Base-by-base conservation (phyloP, 2,329 filamentous ascomycete genomes). In the Cladophialophora immunda region DNA sequence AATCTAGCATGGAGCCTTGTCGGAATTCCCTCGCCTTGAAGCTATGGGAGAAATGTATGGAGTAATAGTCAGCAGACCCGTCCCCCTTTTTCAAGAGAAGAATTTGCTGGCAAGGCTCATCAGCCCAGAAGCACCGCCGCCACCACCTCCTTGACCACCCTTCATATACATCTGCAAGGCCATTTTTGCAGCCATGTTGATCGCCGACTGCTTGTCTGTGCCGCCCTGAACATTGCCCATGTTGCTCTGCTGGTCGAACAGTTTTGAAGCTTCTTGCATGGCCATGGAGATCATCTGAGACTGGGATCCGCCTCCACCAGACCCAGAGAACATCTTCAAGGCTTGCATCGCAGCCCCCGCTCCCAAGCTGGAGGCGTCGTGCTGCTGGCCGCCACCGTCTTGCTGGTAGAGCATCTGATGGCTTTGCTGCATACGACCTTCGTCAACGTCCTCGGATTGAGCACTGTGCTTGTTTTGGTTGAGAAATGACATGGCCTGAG, bases 81-180 rank as follows among this genome's bases (percentile, higher is more conserved):
- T 27, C 22, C 3, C 19, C 45, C 45, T 9, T 27, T 34, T 9
- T 56, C 41, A 57, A 19, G 38, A 77, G 77, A 89, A 71, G 76
- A 90, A 89, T 78, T 90, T 90, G 76, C 83, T 84, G 8, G 88
- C 88, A 75, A 89, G 72, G 62, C 80, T 78, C 80, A 89, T 83
- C 66, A 90, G 73, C 1, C 86, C 84, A 68, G 83, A 78, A 15
- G 81, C 75, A 55, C 81, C 81, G 50, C 81, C 81, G 25, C 81
- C 81, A 22, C 79, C 74, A n/a, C 81, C 78, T 38, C 83, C 85
- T 77, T 93, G 85, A 73, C 86, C 88, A 73, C 86, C 88, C 86
- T 97, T 94, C 83, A 96, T 81, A 79, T 94, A 97, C 87, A 97
- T 91, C 86, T 97, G 93, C 73, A 97, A 79, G 2, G 93, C 94